Evolutionary conservation across 176 grass and related monocot genomes (phyloP).

Genomic region (Eleusine coracana): DNA sequence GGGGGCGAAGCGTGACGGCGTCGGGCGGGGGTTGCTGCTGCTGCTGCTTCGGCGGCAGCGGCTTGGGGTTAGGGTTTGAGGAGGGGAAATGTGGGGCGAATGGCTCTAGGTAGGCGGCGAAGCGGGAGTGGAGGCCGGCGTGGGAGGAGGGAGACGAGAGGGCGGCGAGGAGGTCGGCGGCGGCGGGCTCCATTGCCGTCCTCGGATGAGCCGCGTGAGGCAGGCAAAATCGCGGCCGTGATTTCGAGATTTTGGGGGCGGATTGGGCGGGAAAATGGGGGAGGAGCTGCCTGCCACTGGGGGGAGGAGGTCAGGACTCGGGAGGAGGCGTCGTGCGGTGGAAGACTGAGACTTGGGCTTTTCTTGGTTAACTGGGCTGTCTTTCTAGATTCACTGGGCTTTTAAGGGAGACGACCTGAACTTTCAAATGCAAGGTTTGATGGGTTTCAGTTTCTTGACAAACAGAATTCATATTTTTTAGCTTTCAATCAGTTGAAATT

Average conservation of each 20-base stretch:
- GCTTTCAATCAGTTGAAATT: too few species aligned
- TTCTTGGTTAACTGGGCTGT: background rate
- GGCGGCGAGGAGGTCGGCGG: conserved; percentile 53
- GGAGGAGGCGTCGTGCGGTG: background rate
- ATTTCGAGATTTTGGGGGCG: background rate
- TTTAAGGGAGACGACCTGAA: background rate
- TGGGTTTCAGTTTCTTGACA: background rate
- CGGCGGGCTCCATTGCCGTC: conserved; percentile 63
- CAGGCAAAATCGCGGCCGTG: background rate
- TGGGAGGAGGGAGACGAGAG: conserved; percentile 45
- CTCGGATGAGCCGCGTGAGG: background rate
- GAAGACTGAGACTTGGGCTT: background rate
- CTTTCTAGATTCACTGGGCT: background rate
- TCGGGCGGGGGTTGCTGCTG: conserved; percentile 28
- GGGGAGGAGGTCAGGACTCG: too few species aligned
- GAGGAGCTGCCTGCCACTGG: background rate
- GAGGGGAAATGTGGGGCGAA: conserved; percentile 51
- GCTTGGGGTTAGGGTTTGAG: conserved; percentile 48
- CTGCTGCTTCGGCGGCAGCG: conserved; percentile 38
- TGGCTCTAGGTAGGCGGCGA: conserved; percentile 68
- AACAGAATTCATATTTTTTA: background rate
- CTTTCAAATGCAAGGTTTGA: background rate
- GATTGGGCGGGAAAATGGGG: conserved; percentile 33
- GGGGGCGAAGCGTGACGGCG: conserved; percentile 38
- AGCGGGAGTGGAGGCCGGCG: conserved; percentile 54